Base-by-base conservation (phyloP, 1,284 basidiomycete genomes). In the Cutaneotrichosporon spelunceum region DNA sequence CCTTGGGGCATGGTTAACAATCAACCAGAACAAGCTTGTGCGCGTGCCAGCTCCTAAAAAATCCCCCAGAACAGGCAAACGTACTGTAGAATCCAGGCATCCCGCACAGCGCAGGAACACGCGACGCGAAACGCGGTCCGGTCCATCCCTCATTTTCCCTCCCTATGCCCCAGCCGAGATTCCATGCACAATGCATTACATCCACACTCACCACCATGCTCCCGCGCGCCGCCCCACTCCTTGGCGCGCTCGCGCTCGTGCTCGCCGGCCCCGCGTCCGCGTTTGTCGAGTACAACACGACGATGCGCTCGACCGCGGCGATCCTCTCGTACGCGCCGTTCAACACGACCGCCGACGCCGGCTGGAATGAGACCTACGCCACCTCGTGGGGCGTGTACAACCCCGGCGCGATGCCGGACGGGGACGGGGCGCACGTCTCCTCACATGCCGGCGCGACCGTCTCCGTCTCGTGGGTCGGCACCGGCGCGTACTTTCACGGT, bases 401-500 rank as follows among this genome's bases (percentile, higher is more conserved):
- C 9, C n/a, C 45, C 7, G 8, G 6, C 14, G 24, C 39, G 4
- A 11, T 61, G 11, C 42, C 29, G 0, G 27, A 53, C 7, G 56
- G 56, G 8, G 16, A 30, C 9, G 24, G 36, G n/a, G 8, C 24
- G 19, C 44, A 39, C 11, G 23, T 19, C 3, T 57, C 56, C 9
- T 34, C 49, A 1, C n/a, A 36, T 7, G 23, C 21, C 11, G 53
- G 53, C 26, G 60, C 60, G 2, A 30, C n/a, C 29, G 33, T 56
- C n/a, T 36, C 7, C 3, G 42, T 57, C 11, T 14, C 24, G 21
- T 61, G 57, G 27, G 44, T 54, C 21, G 60, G 60, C 6, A 54
- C 55, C 2, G 60, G 36, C 4, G 45, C 48, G 5, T 56, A 27
- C 23, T 57, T 61, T 34, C 44, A 53, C 29, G 60, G 60, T 30